Percentiles rank a stretch among this genome's conserved stretches.
These are phyloP conservation scores for Fusarium buxicola DNA, from an alignment of 2,329 filamentous ascomycete species.

Conservation along the genomic window DNA sequence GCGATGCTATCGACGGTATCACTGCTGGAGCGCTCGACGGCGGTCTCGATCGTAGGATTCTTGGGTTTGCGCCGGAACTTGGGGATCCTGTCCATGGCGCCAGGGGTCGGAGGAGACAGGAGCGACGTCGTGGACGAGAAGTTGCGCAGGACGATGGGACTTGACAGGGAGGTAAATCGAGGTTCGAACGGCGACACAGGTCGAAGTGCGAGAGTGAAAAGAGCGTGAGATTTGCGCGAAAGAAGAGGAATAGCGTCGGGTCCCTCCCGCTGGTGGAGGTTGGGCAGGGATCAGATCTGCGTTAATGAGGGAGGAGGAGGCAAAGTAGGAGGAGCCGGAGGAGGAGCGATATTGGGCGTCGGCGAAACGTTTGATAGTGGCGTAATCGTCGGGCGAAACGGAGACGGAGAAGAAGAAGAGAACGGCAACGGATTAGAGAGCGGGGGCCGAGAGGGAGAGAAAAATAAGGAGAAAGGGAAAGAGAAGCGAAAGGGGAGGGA, in stretches of 20 bases:
- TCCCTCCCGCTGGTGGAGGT: constrained; percentile 38
- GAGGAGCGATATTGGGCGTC: constrained; percentile 23
- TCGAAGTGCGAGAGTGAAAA: constrained; percentile 32
- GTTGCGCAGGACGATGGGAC: constrained; percentile 24
- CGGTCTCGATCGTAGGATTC: constrained; percentile 57
- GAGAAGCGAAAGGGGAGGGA: neutral
- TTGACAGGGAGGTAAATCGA: constrained; percentile 20
- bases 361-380: constrained; percentile 23
- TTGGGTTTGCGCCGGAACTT: constrained; percentile 59
- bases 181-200: constrained; percentile 14
- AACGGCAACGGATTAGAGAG: constrained; percentile 4
- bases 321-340: constrained; percentile 26
- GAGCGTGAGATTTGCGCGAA: constrained; percentile 35
- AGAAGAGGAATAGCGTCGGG: constrained; percentile 39
- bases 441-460: constrained; percentile 8
- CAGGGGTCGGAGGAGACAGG: constrained; percentile 16
- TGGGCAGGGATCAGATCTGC: constrained; percentile 38
- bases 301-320: constrained; percentile 36
- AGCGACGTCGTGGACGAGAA: constrained; percentile 26
- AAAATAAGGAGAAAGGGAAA: constrained; percentile 2
- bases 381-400: constrained; percentile 20
- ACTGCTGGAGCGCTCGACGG: constrained; percentile 50
- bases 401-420: constrained; percentile 5
- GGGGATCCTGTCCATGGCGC: constrained; percentile 56
- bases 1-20: constrained; percentile 46